Evolutionary conservation across 2,329 filamentous ascomycete species (phyloP).

Genomic region (Epicoccum sorghinum): DNA sequence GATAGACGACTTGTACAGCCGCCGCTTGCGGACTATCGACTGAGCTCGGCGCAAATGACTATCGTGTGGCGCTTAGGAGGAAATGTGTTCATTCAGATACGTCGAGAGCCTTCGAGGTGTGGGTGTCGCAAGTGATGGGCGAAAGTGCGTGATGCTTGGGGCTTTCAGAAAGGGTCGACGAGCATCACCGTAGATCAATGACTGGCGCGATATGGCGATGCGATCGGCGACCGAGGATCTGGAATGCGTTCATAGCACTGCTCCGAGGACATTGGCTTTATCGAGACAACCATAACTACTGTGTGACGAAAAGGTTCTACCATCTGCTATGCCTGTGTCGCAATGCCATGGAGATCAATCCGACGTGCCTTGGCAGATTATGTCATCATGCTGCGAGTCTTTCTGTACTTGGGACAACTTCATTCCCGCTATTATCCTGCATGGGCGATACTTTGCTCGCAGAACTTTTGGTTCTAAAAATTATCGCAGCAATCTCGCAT

Average conservation of each 20-base stretch:
- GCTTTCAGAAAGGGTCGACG: background rate
- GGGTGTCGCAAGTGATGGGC: conserved; percentile 15
- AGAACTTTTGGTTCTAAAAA: too few species aligned
- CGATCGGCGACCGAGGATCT: background rate
- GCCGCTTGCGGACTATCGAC: background rate
- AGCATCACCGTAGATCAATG: background rate
- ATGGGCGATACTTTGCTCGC: background rate
- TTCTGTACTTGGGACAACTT: background rate
- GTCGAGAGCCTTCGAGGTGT: background rate
- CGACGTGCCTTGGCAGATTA: background rate
- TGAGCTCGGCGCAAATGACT: background rate
- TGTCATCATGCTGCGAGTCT: background rate
- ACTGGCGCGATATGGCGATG: background rate
- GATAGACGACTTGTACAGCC: background rate
- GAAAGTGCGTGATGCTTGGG: conserved; percentile 15
- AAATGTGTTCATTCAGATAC: background rate
- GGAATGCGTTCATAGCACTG: background rate
- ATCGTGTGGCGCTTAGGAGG: conserved; percentile 1
- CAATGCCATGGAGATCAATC: too few species aligned
- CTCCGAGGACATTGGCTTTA: background rate
- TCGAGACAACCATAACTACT: too few species aligned
- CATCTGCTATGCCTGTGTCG: too few species aligned
- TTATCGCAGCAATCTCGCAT: too few species aligned
- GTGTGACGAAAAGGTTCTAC: too few species aligned
- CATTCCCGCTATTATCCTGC: too few species aligned